Evolutionary conservation across 176 grass and related monocot species (phyloP).

Genomic region (Carex cristatella): DNA sequence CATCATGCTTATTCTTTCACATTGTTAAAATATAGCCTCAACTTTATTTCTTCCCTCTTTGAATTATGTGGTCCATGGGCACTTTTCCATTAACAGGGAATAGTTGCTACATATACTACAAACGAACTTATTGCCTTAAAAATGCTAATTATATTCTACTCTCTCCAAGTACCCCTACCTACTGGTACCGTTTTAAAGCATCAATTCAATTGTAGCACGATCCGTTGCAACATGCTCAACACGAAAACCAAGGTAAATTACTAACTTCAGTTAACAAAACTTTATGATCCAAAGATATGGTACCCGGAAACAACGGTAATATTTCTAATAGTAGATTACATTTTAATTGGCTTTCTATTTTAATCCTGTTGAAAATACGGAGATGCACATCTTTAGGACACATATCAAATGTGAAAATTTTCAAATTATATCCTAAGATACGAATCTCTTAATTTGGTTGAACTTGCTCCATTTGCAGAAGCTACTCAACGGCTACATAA

Average conservation of each 20-base stretch:
- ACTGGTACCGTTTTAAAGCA: neutral
- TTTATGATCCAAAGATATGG: neutral
- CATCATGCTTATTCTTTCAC: neutral
- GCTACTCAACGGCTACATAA: too few species aligned
- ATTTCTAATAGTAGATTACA: neutral
- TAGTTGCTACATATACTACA: neutral
- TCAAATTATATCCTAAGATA: too few species aligned
- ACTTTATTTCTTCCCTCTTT: neutral
- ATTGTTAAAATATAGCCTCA: neutral
- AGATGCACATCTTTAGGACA: too few species aligned
- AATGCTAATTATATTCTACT: neutral
- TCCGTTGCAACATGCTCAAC: too few species aligned
- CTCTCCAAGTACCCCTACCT: neutral
- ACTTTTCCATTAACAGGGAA: neutral
- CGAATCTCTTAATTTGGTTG: too few species aligned
- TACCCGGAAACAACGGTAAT: neutral
- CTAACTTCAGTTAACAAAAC: neutral
- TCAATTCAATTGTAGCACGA: neutral
- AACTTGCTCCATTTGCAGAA: too few species aligned
- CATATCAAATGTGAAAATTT: too few species aligned
- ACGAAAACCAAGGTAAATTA: too few species aligned
- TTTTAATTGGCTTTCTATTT: too few species aligned
- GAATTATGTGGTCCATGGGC: neutral
- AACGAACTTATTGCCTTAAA: neutral
- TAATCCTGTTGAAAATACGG: too few species aligned